Percentiles rank a stretch among this genome's conserved stretches.
Conservation (phyloP, 2,329 filamentous ascomycete species). For the Colletotrichum viniferum region DNA sequence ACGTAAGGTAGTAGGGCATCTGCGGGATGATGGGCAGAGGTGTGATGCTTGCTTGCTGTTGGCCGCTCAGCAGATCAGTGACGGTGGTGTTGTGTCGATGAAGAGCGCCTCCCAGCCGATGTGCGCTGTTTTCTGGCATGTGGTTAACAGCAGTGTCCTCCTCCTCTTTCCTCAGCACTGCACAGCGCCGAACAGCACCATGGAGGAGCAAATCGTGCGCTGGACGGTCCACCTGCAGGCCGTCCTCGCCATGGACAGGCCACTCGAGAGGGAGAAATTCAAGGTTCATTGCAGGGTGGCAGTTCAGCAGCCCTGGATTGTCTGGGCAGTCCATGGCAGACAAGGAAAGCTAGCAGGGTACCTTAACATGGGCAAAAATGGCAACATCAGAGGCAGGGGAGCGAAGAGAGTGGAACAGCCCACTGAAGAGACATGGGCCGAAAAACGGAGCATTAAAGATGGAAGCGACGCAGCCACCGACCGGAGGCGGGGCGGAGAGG, state of each 20-base stretch:
- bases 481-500: conserved; percentile 19
- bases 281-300: conserved; percentile 2
- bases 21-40: background rate
- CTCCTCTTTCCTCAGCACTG: background rate
- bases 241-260: conserved; percentile 10
- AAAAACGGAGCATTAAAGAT: conserved; percentile 12
- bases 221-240: conserved; percentile 12
- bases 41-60: background rate
- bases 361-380: background rate
- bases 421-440: conserved; percentile 17
- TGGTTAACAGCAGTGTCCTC: conserved; percentile 10
- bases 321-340: background rate
- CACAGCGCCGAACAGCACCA: background rate
- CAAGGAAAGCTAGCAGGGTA: conserved; percentile 9
- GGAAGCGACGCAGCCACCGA: background rate
- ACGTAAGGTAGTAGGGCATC: background rate
- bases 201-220: conserved; percentile 6
- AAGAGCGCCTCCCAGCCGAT: background rate
- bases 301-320: background rate
- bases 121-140: conserved; percentile 29
- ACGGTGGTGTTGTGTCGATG: background rate
- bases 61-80: background rate
- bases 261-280: conserved; percentile 5
- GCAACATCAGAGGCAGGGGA: background rate
- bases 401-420: background rate